Evolutionary conservation across 768 basidiomycete species (phyloP), one percentile per base, ranked within the genome.

Genomic region (Trametes punicea): DNA sequence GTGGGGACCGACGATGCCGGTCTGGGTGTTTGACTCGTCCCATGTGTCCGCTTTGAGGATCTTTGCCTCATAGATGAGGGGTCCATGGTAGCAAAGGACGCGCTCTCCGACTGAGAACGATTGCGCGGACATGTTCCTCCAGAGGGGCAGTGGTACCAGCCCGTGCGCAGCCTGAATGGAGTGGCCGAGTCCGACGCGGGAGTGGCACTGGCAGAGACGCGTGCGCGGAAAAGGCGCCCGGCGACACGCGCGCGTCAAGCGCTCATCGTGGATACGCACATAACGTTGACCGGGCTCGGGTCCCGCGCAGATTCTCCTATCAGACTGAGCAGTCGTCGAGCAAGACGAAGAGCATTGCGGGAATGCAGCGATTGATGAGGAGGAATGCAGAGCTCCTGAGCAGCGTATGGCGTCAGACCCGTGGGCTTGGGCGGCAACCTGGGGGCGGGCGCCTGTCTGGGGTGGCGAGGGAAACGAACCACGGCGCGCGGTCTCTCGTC

Each of bases 51-150:
- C 34, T 63, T 84, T 79, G 62, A 95, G 79, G n/a, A 98, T 77
- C 71, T 98, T 96, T 10, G 95, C 95, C 72, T 96, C 93, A 70
- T 98, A 98, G 58, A 98, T 84, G 52, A 98, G 81, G 11, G 93
- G 94, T 0, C 96, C 96, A 64, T 98, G 96, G 69, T 89, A 98
- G 74, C 94, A 96, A 6, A 98, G 76, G 8, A 94, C 90, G 62
- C 85, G 84, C 71, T 98, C 94, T 66, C 87, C 83, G 8, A 57
- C 52, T 2, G 51, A 31, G 47, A 67, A 69, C 2, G 61, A 50
- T 27, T 56, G 55, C 5, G 60, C 60, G 7, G 62, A 55, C 59
- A 60, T 63, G 29, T 13, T 31, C 13, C 7, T 31, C 13, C 13
- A 6, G 31, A 31, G 31, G 31, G n/a, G n/a, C n/a, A n/a, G n/a